Conservation (phyloP, 2,329 filamentous ascomycete species). For the Phaeophleospora eucalypticola region DNA sequence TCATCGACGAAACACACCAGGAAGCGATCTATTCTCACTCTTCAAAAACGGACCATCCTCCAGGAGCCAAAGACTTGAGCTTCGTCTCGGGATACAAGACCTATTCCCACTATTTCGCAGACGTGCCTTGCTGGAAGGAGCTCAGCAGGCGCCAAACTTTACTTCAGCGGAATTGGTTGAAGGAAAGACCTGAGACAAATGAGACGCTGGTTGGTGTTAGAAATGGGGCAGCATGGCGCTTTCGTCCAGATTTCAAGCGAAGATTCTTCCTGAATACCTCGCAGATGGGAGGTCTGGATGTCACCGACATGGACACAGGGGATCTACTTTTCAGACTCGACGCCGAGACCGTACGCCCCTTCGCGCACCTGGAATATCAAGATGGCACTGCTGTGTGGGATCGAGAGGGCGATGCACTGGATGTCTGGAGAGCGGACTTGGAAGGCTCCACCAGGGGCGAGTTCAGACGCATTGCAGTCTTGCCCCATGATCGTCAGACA, state of each 20-base stretch:
- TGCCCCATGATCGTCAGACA: conserved; percentile 42
- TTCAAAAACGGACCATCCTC: conserved; percentile 31
- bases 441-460: conserved; percentile 36
- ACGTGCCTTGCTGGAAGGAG: conserved; percentile 41
- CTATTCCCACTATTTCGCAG: conserved; percentile 36
- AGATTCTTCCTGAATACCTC: conserved; percentile 45
- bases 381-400: conserved; percentile 46
- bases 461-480: conserved; percentile 39
- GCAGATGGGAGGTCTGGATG: conserved; percentile 43
- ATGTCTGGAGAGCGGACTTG: conserved; percentile 43
- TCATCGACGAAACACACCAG: conserved; percentile 42
- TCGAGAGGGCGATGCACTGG: conserved; percentile 41
- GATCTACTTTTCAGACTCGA: conserved; percentile 36
- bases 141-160: conserved; percentile 41
- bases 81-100: conserved; percentile 25
- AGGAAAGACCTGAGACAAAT: conserved; percentile 31
- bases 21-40: conserved; percentile 39
- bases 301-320: conserved; percentile 46
- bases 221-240: conserved; percentile 43
- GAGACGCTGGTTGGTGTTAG: conserved; percentile 42
- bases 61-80: conserved; percentile 29
- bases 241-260: conserved; percentile 45
- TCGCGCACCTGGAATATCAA: conserved; percentile 47
- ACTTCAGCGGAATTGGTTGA: conserved; percentile 39
- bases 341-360: conserved; percentile 35